Percentiles rank a stretch among this genome's conserved stretches.
Conservation (phyloP, 2,329 filamentous ascomycete genomes). For the Albifimbria verrucaria region DNA sequence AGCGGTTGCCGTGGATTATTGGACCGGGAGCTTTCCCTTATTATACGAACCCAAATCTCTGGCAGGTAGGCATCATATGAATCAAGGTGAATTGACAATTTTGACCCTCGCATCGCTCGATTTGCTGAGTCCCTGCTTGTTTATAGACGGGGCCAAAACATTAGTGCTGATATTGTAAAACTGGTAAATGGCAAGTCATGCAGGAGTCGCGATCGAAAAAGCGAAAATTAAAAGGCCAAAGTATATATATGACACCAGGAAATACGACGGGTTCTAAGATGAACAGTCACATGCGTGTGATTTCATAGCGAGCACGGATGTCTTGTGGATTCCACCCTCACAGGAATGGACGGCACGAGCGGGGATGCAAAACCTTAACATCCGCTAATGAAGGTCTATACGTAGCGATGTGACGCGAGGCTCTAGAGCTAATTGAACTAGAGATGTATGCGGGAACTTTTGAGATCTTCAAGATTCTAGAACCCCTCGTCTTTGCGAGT, state of each 20-base stretch:
- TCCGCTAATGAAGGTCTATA: too few relatives aligned
- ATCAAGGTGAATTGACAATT: not conserved
- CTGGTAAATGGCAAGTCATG: not conserved
- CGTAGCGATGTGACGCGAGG: too few relatives aligned
- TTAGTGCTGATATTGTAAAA: not conserved
- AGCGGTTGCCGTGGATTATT: not conserved
- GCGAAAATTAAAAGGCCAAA: not conserved
- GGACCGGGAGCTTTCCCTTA: too few relatives aligned
- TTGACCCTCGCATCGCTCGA: not conserved
- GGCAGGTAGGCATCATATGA: not conserved
- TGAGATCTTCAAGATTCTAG: too few relatives aligned
- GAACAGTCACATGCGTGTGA: not conserved
- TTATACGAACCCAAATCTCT: conserved; percentile 2
- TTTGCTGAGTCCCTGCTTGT: too few relatives aligned
- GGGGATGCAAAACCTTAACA: too few relatives aligned
- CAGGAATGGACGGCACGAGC: too few relatives aligned
- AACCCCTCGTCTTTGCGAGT: too few relatives aligned
- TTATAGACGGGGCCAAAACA: not conserved
- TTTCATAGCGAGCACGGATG: too few relatives aligned
- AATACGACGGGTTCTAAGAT: not conserved
- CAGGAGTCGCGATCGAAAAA: not conserved
- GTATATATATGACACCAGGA: not conserved
- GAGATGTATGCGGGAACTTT: too few relatives aligned
- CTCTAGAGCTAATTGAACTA: too few relatives aligned
- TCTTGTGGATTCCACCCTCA: too few relatives aligned